phyloP scores from a whole-genome alignment of 306 rosid species.

The Spatholobus suberectus region DNA sequence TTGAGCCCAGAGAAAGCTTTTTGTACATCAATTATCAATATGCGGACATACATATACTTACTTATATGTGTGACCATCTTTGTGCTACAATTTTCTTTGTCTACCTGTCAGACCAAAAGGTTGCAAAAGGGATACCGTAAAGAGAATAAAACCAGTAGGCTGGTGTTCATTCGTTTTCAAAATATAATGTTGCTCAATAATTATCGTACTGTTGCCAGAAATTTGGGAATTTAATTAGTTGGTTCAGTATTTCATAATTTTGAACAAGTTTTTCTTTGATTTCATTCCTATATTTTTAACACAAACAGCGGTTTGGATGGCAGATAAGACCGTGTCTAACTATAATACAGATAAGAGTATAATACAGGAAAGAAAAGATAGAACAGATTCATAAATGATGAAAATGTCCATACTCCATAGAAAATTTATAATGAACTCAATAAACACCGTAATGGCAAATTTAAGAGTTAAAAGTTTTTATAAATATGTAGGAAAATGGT shows the following conservation, averaged over 20 bases:
- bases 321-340: background rate
- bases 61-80: conserved; percentile 31
- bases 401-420: background rate
- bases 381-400: background rate
- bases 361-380: background rate
- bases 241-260: background rate
- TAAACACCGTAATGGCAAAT: too few species aligned
- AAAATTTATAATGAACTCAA: background rate
- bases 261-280: background rate
- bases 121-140: conserved; percentile 36
- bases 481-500: background rate
- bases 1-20: conserved; percentile 34
- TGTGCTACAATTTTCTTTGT: conserved; percentile 39
- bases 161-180: conserved; percentile 19
- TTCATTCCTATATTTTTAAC: background rate
- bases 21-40: conserved; percentile 45
- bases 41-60: conserved; percentile 11
- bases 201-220: background rate
- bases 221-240: background rate
- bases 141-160: conserved; percentile 35
- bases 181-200: background rate
- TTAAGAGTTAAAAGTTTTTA: background rate
- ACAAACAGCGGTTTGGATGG: background rate
- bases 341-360: background rate
- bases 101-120: conserved; percentile 45